Conservation (phyloP, 1,284 basidiomycete species). For the Cerioporus squamosus region DNA sequence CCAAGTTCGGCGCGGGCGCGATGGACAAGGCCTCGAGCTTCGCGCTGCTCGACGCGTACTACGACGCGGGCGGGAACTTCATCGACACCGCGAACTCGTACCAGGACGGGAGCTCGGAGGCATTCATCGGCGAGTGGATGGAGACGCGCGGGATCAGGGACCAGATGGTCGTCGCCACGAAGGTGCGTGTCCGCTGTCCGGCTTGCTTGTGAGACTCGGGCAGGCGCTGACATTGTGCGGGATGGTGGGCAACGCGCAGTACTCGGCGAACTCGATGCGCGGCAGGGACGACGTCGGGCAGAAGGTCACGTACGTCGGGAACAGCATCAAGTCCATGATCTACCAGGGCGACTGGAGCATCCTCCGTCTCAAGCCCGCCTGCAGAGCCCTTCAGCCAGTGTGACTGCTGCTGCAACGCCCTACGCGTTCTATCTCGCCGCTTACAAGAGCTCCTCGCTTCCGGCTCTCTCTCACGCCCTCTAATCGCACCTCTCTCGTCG, state of each 20-base stretch:
- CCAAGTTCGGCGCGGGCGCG: conserved; percentile 30
- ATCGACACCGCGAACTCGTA: conserved; percentile 58
- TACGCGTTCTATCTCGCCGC: no score
- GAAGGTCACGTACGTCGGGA: conserved; percentile 48
- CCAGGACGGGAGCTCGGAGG: conserved; percentile 42
- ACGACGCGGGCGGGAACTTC: conserved; percentile 50
- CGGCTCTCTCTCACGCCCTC: no score
- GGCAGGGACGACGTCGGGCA: conserved; percentile 32
- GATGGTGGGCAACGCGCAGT: conserved; percentile 30
- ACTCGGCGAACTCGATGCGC: conserved; percentile 37
- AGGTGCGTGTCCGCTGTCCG: conserved; percentile 43
- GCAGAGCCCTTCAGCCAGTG: no score
- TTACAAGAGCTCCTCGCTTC: no score
- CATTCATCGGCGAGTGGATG: conserved; percentile 63
- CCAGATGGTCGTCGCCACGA: conserved; percentile 59
- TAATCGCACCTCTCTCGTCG: no score
- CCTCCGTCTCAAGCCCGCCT: no score
- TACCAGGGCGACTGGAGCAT: conserved; percentile 56
- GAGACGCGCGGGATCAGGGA: conserved; percentile 53
- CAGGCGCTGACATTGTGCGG: no score
- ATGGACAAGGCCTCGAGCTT: conserved; percentile 41
- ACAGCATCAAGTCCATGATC: conserved; percentile 48
- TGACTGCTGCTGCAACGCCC: no score
- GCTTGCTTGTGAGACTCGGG: no score
- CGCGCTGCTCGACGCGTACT: conserved; percentile 44